Base-by-base conservation (phyloP, 176 grass and related monocot species). In the Canna indica region DNA sequence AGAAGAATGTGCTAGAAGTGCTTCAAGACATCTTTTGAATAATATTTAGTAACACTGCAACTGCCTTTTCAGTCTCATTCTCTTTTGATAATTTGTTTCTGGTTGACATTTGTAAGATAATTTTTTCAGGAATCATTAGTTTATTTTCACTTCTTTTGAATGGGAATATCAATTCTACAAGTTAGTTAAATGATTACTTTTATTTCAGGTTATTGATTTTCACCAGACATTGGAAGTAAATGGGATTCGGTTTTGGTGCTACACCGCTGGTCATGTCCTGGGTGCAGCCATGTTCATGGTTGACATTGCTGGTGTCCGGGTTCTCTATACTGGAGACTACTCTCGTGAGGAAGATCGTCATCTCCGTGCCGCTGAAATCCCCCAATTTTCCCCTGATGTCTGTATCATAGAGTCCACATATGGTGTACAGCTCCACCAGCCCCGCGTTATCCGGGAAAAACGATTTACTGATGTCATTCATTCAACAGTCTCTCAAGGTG, bases 221-320 rank as follows among this genome's bases (percentile, higher is more conserved):
- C 93, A 97, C 77, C 93, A 92, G 59, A 97, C 93, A 17, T 47
- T 92, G 41, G 93, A 97, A 80, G 93, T 92, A 44, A 92, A 97
- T 69, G 93, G 86, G 31, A 97, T 97, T 80, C 86, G 93, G n/a
- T 97, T 97, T 69, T 97, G 93, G 93, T 97, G 93, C 80, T 97
- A 97, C 67, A 97, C 86, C 36, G 93, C 93, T 48, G 86, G 88
- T 26, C 93, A 97, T 83, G 93, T 97, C 24, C 88, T 97, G 41
- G 88, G 88, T 47, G 93, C 93, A 33, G 93, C 93, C 31, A 97
- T 97, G 93, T 97, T 97, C 81, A 92, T 97, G 93, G 93, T 97
- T 46, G 93, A 97, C 74, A 97, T 97, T 81, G 93, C 93, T 54
- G 88, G 93, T 28, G 84, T 92, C 29, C 81, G 88, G 56, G 79